phyloP scores from a whole-genome alignment of 306 rosid genomes.

The Glycine soja region DNA sequence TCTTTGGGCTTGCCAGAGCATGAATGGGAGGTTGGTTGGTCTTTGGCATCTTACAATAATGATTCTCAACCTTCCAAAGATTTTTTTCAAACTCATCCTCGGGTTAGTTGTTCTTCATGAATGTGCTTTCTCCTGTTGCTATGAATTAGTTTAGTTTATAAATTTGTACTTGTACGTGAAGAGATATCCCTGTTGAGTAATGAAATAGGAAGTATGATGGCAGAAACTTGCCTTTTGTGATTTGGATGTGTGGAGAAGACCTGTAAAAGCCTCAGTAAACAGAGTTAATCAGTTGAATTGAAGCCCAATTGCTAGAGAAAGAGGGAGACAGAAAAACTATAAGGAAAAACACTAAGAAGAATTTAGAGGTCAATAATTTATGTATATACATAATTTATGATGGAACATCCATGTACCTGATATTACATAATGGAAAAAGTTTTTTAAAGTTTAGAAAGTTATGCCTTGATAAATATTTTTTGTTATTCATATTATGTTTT shows the following conservation, averaged over 20 bases:
- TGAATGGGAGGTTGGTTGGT: conserved; percentile 97
- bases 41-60: conserved; percentile 71
- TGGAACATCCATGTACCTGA: neutral
- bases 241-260: neutral
- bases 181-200: conserved; percentile 18
- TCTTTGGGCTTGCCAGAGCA: conserved; percentile 70
- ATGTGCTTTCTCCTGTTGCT: neutral
- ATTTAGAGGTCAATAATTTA: neutral
- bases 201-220: neutral
- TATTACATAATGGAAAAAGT: neutral
- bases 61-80: conserved; percentile 57
- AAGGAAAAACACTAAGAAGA: neutral
- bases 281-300: neutral
- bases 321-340: neutral
- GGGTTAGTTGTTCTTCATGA: conserved; percentile 57
- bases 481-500: neutral
- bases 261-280: neutral
- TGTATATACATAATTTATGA: neutral
- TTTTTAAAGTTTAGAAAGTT: conserved; percentile 1
- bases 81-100: conserved; percentile 45
- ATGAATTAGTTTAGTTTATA: conserved; percentile 26
- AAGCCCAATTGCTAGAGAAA: neutral
- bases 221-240: neutral
- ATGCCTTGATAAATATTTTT: conserved; percentile 28
- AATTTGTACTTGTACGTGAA: neutral